phyloP scores from a whole-genome alignment of 1,284 basidiomycete species.

The Calocybe gambosa region DNA sequence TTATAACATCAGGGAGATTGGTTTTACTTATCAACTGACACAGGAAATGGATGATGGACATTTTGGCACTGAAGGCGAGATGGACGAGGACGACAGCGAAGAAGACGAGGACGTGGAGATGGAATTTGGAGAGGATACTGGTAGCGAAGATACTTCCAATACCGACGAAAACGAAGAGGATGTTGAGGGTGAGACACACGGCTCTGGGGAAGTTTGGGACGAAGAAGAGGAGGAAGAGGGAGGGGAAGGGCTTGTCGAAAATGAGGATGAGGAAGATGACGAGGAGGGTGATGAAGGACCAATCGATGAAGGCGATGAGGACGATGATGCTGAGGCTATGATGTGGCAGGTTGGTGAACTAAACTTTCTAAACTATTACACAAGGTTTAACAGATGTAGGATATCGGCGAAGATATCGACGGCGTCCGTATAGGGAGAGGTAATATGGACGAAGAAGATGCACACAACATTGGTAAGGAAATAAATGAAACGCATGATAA shows the following conservation, averaged over 20 bases:
- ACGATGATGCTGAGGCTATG: constrained; percentile 41
- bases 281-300: constrained; percentile 57
- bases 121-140: constrained; percentile 78
- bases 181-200: constrained; percentile 57
- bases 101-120: constrained; percentile 83
- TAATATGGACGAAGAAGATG: constrained; percentile 54
- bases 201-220: constrained; percentile 61
- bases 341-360: constrained; percentile 63
- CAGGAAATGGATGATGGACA: constrained; percentile 81
- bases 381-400: constrained; percentile 29
- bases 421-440: constrained; percentile 37
- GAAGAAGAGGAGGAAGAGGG: constrained; percentile 51
- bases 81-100: constrained; percentile 77
- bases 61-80: constrained; percentile 71
- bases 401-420: constrained; percentile 49
- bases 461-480: constrained; percentile 32
- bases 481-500: background rate
- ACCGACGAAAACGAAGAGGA: constrained; percentile 62
- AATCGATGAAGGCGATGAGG: constrained; percentile 45
- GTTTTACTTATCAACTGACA: constrained; percentile 3
- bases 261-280: constrained; percentile 25
- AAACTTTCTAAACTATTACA: background rate
- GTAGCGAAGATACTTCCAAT: constrained; percentile 71
- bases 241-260: constrained; percentile 50
- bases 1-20: background rate